A percentile compares a stretch with the other conserved stretches of the same genome.
Conservation (phyloP, 2,329 filamentous ascomycete genomes). For the Monosporascus sp. region DNA sequence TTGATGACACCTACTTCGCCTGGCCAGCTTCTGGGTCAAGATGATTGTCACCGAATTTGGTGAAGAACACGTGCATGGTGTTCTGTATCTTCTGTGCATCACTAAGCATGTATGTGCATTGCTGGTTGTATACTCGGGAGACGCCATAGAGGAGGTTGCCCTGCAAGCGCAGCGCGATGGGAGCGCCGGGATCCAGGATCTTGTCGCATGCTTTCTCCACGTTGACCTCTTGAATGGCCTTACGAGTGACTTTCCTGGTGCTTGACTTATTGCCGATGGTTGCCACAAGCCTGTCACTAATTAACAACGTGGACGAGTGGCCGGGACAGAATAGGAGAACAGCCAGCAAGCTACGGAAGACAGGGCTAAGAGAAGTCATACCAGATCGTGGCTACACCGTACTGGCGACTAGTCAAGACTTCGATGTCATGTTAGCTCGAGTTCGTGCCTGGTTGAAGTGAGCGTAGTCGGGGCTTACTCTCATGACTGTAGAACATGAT, state of each 20-base stretch:
- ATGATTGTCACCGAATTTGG: conserved; percentile 48
- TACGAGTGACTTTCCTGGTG: conserved; percentile 70
- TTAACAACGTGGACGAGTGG: not conserved
- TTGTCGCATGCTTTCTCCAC: conserved; percentile 80
- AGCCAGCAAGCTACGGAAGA: not conserved
- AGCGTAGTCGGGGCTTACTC: conserved; percentile 50
- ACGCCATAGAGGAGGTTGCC: conserved; percentile 84
- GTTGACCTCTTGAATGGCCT: conserved; percentile 83
- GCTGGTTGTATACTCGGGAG: conserved; percentile 77
- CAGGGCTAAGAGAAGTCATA: conserved; percentile 35
- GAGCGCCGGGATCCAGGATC: conserved; percentile 76
- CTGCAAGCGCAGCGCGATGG: conserved; percentile 84
- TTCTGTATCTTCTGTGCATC: conserved; percentile 73
- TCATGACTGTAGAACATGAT: conserved; percentile 95
- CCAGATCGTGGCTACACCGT: conserved; percentile 95
- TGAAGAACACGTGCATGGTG: conserved; percentile 65
- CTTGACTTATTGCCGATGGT: conserved; percentile 72
- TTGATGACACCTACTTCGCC: conserved; percentile 52
- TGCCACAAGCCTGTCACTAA: conserved; percentile 69
- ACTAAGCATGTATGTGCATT: conserved; percentile 77
- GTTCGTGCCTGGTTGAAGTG: not conserved
- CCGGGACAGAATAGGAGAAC: not conserved
- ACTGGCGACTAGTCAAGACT: conserved; percentile 79
- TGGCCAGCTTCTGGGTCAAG: conserved; percentile 68
- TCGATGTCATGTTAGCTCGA: conserved; percentile 17